phyloP scores from a whole-genome alignment of 1,284 basidiomycete species.

The Heterobasidion parviporum region DNA sequence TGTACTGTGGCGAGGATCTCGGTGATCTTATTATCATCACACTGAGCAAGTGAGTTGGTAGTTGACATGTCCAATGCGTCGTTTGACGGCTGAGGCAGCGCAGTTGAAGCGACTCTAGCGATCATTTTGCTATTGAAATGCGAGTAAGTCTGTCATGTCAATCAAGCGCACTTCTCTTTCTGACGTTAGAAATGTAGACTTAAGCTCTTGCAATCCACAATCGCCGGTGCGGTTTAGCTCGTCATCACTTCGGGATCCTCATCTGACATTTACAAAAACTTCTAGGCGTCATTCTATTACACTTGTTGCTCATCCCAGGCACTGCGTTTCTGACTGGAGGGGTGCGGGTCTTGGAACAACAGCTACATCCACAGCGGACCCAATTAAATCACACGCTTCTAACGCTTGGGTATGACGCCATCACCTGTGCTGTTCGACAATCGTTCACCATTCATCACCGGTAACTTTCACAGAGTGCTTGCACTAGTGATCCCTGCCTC shows the following conservation, averaged over 20 bases:
- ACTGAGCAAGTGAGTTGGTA: conserved; percentile 22
- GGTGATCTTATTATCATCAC: conserved; percentile 48
- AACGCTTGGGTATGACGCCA: conserved; percentile 45
- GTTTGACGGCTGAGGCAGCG: conserved; percentile 15
- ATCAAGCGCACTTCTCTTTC: background rate
- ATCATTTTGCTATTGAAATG: conserved; percentile 56
- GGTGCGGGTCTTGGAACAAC: conserved; percentile 40
- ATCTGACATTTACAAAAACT: background rate
- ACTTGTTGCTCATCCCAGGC: conserved; percentile 55
- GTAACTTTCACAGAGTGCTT: conserved; percentile 36
- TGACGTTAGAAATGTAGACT: conserved; percentile 27
- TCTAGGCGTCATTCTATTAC: conserved; percentile 51
- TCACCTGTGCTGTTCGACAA: background rate
- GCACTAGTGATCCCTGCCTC: conserved; percentile 54
- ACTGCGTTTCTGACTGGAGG: conserved; percentile 56
- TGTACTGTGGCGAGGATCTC: conserved; percentile 45
- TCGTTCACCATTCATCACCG: background rate
- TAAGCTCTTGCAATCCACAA: conserved; percentile 49
- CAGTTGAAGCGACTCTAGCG: conserved; percentile 55
- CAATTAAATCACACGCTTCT: conserved; percentile 62
- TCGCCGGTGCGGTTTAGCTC: conserved; percentile 32
- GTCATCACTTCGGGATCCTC: background rate
- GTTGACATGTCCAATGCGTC: background rate
- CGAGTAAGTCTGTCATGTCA: conserved; percentile 39
- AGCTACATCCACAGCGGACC: conserved; percentile 39